These are phyloP conservation scores for Triangularia verruculosa DNA, from an alignment of 2,329 filamentous ascomycete genomes.

Conservation along the genomic window DNA sequence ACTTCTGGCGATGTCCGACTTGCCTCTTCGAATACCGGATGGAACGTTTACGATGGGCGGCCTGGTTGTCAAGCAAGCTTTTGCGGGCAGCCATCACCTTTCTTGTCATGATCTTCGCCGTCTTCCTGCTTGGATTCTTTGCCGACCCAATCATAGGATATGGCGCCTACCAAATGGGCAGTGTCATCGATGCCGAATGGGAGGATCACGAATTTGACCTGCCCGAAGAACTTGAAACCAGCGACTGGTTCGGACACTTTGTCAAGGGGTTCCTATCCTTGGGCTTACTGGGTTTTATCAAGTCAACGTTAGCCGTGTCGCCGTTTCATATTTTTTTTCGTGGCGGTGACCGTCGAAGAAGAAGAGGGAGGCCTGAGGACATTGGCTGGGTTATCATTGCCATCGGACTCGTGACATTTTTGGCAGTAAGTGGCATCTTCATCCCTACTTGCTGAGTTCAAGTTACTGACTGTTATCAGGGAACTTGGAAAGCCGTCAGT, in stretches of 20 bases:
- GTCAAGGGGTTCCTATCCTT: conserved; percentile 86
- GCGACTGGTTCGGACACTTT: conserved; percentile 78
- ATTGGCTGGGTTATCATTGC: conserved; percentile 77
- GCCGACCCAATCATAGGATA: conserved; percentile 90
- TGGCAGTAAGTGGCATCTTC: conserved; percentile 59
- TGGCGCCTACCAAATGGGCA: conserved; percentile 74
- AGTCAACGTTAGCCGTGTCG: conserved; percentile 70
- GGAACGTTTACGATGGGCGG: conserved; percentile 71
- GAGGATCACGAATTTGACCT: conserved; percentile 39
- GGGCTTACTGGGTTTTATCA: conserved; percentile 80
- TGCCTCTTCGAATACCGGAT: conserved; percentile 82
- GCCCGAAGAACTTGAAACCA: conserved; percentile 47
- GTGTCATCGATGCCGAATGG: conserved; percentile 52
- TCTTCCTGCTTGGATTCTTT: conserved; percentile 85
- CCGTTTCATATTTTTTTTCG: conserved; percentile 73
- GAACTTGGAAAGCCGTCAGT: conserved; percentile 78
- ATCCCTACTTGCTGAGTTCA: conserved; percentile 21
- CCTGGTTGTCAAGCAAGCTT: conserved; percentile 62
- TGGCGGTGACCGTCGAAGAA: conserved; percentile 53
- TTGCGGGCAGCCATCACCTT: conserved; percentile 71
- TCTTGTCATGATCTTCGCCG: conserved; percentile 63
- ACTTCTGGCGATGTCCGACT: conserved; percentile 85
- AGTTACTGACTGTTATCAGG: conserved; percentile 42
- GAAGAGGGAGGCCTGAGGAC: conserved; percentile 72
- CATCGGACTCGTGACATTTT: conserved; percentile 75